Evolutionary conservation across 306 rosid genomes (phyloP).

Genomic region (Senna tora): DNA sequence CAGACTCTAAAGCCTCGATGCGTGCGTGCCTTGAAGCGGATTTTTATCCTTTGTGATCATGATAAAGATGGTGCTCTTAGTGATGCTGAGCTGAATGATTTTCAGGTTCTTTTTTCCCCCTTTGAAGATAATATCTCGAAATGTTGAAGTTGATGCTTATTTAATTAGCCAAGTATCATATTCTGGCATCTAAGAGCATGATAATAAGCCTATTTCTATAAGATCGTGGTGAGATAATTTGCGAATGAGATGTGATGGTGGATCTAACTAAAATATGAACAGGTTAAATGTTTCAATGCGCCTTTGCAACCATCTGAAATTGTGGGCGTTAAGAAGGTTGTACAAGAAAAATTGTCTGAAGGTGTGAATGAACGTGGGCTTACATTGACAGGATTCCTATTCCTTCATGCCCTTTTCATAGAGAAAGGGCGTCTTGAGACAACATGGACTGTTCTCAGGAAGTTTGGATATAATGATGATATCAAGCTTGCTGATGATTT

Average conservation of each 20-base stretch:
- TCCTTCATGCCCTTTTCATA: conserved; percentile 95
- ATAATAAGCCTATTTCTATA: conserved; percentile 23
- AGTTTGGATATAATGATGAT: conserved; percentile 93
- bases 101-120: conserved; percentile 41
- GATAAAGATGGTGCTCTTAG: conserved; percentile 88
- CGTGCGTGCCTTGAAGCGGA: conserved; percentile 88
- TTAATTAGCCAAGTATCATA: background rate
- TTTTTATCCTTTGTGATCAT: conserved; percentile 89
- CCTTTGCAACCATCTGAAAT: conserved; percentile 97
- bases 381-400: conserved; percentile 94
- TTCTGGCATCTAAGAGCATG: conserved; percentile 10
- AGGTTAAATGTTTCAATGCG: conserved; percentile 98
- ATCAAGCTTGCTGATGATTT: conserved; percentile 85
- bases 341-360: conserved; percentile 87
- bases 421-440: conserved; percentile 98
- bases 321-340: conserved; percentile 88
- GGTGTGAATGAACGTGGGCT: conserved; percentile 98
- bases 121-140: conserved; percentile 1
- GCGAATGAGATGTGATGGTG: conserved; percentile 12
- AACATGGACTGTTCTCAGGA: conserved; percentile 97
- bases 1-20: conserved; percentile 93
- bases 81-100: conserved; percentile 50
- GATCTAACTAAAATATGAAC: conserved; percentile 44
- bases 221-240: background rate
- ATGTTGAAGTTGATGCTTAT: conserved; percentile 31